Percentiles rank a stretch among this genome's conserved stretches.
Evolutionary conservation across 129 eudicot genomes (phyloP).

Genomic region (Escallonia herrerae): DNA sequence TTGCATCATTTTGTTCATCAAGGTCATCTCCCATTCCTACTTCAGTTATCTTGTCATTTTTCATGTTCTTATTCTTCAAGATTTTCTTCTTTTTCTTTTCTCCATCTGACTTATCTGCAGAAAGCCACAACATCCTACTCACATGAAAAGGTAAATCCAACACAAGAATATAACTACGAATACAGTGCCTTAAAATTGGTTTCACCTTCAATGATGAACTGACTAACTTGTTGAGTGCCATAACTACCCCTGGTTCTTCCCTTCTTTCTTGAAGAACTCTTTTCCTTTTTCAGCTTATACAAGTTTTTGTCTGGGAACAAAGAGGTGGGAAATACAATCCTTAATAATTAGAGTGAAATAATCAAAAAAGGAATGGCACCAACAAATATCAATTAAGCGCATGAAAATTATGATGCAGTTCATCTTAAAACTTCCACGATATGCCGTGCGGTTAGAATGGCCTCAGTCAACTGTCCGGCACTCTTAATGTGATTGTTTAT

Average conservation of each 20-base stretch:
- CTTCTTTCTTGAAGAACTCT: background rate
- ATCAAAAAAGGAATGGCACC: background rate
- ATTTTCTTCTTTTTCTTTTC: slow-evolving; percentile 25
- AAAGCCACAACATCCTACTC: background rate
- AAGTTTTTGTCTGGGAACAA: background rate
- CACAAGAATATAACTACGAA: background rate
- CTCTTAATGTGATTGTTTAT: background rate
- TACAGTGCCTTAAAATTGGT: background rate
- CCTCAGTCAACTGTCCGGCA: background rate
- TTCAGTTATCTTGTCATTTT: slow-evolving; percentile 11
- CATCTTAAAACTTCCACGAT: background rate
- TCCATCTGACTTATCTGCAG: slow-evolving; percentile 18
- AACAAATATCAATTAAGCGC: background rate
- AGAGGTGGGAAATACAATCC: background rate
- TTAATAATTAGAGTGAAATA: background rate
- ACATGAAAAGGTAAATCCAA: background rate
- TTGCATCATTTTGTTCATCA: slow-evolving; percentile 11
- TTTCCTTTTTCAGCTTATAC: slow-evolving; percentile 2
- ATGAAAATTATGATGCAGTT: background rate
- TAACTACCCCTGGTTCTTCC: background rate
- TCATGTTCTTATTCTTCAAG: slow-evolving; percentile 26
- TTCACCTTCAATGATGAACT: slow-evolving; percentile 13
- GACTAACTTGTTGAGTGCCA: background rate
- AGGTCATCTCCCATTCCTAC: slow-evolving; percentile 7
- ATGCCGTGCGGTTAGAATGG: background rate